phyloP scores from a whole-genome alignment of 305 asterid genomes.

The Caryopteris hybrid region DNA sequence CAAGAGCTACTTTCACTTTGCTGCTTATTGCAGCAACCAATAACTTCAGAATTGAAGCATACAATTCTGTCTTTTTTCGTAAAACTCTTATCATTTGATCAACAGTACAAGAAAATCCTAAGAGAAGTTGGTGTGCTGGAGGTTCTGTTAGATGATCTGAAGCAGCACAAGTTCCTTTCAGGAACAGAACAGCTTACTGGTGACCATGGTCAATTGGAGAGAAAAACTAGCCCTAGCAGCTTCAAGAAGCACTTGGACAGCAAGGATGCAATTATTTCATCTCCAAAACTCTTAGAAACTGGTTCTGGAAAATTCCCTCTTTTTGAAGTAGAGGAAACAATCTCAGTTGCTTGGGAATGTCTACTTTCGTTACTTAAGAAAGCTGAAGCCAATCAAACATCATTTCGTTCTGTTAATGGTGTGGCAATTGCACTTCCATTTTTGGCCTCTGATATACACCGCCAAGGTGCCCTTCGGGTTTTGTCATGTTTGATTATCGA shows the following conservation, averaged over 20 bases:
- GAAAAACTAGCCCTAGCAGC: conserved; percentile 66
- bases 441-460: conserved; percentile 81
- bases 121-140: conserved; percentile 96
- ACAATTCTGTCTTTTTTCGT: conserved; percentile 85
- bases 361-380: conserved; percentile 83
- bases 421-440: conserved; percentile 76
- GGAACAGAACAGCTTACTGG: conserved; percentile 61
- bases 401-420: conserved; percentile 88
- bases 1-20: conserved; percentile 97
- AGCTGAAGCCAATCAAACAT: conserved; percentile 81
- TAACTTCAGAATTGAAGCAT: conserved; percentile 72
- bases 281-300: conserved; percentile 85
- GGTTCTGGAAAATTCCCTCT: conserved; percentile 78
- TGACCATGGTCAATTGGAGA: conserved; percentile 52
- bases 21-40: conserved; percentile 94
- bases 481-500: conserved; percentile 93
- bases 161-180: conserved; percentile 76
- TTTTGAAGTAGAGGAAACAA: conserved; percentile 74
- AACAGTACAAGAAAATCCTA: conserved; percentile 89
- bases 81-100: conserved; percentile 92
- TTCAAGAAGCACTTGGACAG: conserved; percentile 77
- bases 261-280: conserved; percentile 87
- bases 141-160: conserved; percentile 93
- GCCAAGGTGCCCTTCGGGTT: conserved; percentile 85
- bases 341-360: conserved; percentile 91